A percentile compares a stretch with the other conserved stretches of the same genome.
Evolutionary conservation across 371 early-diverging fungal genomes (phyloP).

Genomic region (Syncephalastrum racemosum): DNA sequence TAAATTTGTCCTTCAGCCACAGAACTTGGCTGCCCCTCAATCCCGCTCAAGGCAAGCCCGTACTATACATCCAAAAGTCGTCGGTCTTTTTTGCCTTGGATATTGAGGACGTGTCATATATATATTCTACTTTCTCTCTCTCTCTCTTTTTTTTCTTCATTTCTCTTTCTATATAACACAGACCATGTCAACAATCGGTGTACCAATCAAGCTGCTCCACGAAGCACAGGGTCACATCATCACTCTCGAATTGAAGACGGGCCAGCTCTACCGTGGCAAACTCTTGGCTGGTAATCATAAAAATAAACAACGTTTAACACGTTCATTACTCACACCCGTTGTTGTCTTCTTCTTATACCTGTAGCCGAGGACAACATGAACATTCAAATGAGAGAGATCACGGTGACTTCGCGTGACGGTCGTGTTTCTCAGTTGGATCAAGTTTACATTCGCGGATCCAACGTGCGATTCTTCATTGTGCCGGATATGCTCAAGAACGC

Average conservation of each 20-base stretch:
- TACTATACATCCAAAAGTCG: no score
- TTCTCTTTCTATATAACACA: no score
- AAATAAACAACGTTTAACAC: background rate
- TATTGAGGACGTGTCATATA: no score
- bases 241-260: constrained; percentile 93
- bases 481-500: constrained; percentile 99
- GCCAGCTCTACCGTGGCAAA: constrained; percentile 92
- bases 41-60: no score
- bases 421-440: constrained; percentile 90
- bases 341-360: constrained; percentile 1
- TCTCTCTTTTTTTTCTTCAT: background rate
- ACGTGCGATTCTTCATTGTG: constrained; percentile 94
- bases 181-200: constrained; percentile 68
- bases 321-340: background rate
- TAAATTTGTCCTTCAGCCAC: background rate
- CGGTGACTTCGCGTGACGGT: constrained; percentile 91
- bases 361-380: constrained; percentile 99
- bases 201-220: constrained; percentile 95
- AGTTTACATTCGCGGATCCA: constrained; percentile 95
- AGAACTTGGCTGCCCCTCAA: no score
- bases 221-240: constrained; percentile 97
- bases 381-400: constrained; percentile 90
- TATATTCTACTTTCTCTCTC: constrained; percentile 5
- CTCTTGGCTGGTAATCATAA: constrained; percentile 76
- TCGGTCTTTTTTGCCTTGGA: no score